phyloP scores from a whole-genome alignment of 1,284 basidiomycete species.

The Cystobasidiaceae sp. region DNA sequence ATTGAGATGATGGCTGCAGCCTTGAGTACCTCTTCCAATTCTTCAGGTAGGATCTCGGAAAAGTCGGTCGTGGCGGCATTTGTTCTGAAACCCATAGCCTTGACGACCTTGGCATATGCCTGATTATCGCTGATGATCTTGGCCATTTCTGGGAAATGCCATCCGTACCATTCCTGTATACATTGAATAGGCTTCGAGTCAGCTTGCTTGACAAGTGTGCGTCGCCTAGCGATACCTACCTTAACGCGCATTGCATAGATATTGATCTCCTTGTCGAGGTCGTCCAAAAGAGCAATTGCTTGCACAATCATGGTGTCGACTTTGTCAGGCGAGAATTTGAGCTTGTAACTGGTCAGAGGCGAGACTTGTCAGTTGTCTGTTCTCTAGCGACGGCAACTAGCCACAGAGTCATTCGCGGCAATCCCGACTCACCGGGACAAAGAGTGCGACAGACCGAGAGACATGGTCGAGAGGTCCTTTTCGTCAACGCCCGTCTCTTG shows the following conservation, averaged over 20 bases:
- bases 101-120: slow-evolving; percentile 89
- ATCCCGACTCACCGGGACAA: slow-evolving; percentile 64
- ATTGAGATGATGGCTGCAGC: slow-evolving; percentile 92
- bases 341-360: slow-evolving; percentile 70
- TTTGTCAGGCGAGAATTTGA: slow-evolving; percentile 99
- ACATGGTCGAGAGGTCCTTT: slow-evolving; percentile 96
- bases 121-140: slow-evolving; percentile 97
- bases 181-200: neutral
- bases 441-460: slow-evolving; percentile 91
- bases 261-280: slow-evolving; percentile 99
- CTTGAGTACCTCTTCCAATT: slow-evolving; percentile 84
- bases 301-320: slow-evolving; percentile 99
- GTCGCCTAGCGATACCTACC: slow-evolving; percentile 52
- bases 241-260: slow-evolving; percentile 99
- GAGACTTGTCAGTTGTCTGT: slow-evolving; percentile 6
- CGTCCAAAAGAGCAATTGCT: slow-evolving; percentile 95
- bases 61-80: slow-evolving; percentile 83
- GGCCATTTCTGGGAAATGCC: slow-evolving; percentile 99
- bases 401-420: neutral
- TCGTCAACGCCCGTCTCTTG: slow-evolving; percentile 50
- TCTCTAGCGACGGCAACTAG: neutral
- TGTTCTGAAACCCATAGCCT: slow-evolving; percentile 88
- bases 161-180: slow-evolving; percentile 97
- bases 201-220: neutral
- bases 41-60: slow-evolving; percentile 85